These are phyloP conservation scores for Ganoderma meredithae DNA, from an alignment of 1,284 basidiomycete species.

Conservation along the genomic window DNA sequence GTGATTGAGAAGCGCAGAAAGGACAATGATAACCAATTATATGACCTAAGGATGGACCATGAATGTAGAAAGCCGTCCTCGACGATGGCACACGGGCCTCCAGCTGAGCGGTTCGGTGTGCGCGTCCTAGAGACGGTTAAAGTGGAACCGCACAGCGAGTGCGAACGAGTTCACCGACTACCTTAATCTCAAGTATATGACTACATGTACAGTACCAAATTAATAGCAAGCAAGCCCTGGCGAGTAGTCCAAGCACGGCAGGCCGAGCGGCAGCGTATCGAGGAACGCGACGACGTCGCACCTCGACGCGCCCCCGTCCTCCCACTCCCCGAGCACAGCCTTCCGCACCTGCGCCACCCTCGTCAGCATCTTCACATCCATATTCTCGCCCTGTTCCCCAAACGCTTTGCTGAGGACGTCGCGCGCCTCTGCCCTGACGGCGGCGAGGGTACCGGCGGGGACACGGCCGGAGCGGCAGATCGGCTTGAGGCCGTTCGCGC, in stretches of 20 bases:
- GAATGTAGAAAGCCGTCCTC: too few relatives aligned
- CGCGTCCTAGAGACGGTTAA: too few relatives aligned
- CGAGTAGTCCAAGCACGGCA: not conserved
- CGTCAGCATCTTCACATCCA: conserved; percentile 30
- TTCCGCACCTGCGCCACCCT: conserved; percentile 25
- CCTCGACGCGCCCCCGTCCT: conserved; percentile 24
- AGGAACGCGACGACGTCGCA: conserved; percentile 22
- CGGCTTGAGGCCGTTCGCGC: conserved; percentile 30
- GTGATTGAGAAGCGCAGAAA: too few relatives aligned
- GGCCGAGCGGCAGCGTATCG: conserved; percentile 7
- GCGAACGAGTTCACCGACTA: not conserved
- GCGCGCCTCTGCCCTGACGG: conserved; percentile 29
- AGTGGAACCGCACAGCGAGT: too few relatives aligned
- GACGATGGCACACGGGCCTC: too few relatives aligned
- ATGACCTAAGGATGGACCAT: too few relatives aligned
- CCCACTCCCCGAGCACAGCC: conserved; percentile 22
- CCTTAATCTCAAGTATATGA: not conserved
- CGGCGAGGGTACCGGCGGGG: conserved; percentile 32
- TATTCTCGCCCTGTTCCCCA: conserved; percentile 32
- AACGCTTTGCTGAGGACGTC: conserved; percentile 32
- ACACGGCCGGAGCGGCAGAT: conserved; percentile 30
- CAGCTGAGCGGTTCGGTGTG: too few relatives aligned
- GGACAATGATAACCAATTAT: too few relatives aligned
- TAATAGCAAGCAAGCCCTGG: not conserved
- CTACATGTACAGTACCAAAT: not conserved